phyloP scores from a whole-genome alignment of 371 early-diverging fungal genomes.

The Syncephalis fuscata region DNA sequence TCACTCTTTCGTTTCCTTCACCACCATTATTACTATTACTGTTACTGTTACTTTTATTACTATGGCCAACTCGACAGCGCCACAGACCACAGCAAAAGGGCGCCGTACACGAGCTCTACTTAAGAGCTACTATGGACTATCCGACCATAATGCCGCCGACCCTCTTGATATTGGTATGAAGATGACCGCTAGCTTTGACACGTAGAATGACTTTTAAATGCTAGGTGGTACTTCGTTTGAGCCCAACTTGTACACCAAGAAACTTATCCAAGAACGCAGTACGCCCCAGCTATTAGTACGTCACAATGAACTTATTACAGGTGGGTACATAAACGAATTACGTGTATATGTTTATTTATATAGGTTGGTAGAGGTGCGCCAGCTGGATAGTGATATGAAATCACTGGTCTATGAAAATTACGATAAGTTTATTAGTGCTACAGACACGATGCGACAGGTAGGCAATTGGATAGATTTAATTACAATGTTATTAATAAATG shows the following conservation, averaged over 20 bases:
- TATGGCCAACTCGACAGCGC: conserved; percentile 4
- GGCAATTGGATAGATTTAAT: no score
- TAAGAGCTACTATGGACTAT: conserved; percentile 19
- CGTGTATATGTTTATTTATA: neutral
- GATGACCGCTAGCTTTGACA: neutral
- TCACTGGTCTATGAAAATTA: conserved; percentile 94
- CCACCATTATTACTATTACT: no score
- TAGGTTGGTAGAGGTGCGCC: conserved; percentile 39
- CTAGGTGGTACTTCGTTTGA: conserved; percentile 52
- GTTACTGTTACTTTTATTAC: no score
- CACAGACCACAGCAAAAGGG: conserved; percentile 6
- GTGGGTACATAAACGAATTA: conserved; percentile 10
- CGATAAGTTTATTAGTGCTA: conserved; percentile 84
- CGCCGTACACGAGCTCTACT: conserved; percentile 20
- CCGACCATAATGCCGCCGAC: conserved; percentile 18
- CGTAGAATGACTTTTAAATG: neutral
- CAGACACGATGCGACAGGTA: conserved; percentile 71
- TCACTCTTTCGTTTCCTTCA: no score
- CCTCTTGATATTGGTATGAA: conserved; percentile 34
- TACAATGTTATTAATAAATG: neutral
- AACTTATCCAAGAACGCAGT: conserved; percentile 41
- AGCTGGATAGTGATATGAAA: conserved; percentile 91
- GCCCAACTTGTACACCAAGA: conserved; percentile 50
- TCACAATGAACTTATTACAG: conserved; percentile 57
- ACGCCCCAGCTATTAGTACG: conserved; percentile 45